Base-by-base conservation (phyloP, 2,329 filamentous ascomycete genomes). In the Verticillium alfalfae region DNA sequence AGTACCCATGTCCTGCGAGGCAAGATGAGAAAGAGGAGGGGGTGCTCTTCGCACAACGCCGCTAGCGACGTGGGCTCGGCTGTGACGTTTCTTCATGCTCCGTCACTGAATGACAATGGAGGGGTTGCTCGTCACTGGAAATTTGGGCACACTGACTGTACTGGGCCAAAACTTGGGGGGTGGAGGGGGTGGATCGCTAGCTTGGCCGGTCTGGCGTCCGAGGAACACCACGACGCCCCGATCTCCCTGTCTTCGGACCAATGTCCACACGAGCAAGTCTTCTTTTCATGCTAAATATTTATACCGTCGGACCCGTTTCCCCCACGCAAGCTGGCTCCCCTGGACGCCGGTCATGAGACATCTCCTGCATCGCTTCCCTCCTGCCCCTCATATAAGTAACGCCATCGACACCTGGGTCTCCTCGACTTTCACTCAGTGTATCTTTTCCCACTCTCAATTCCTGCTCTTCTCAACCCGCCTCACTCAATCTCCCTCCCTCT, bases 221-320 rank as follows among this genome's bases (percentile, higher is more conserved):
- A 64, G 56, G 63, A 52, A 52, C 54, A 56, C 58, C 59, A 65
- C 62, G 62, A 66, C 69, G 66, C 67, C 5, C 70, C 62, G 68
- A 66, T 65, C 45, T 52, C 45, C 22, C n/a, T 52, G 45, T 8
- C 16, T 69, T 76, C 74, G 74, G 74, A 70, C 67, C 72, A 76
- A 75, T 75, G 70, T 75, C 72, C 64, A 69, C 66, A 69, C 73
- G 73, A 75, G 68, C 66, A 66, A 62, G 45, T 61, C 58, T 62
- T 66, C 68, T 61, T 64, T 66, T 66, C 65, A 66, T 63, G 67
- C 69, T 68, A 67, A 66, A 67, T 68, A 63, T 66, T 68, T 69
- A 66, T 67, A 66, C 65, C 61, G 59, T 64, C 67, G 69, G 67
- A 70, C 68, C 66, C 45, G 18, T 52, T 41, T 52, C 18, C 71